Evolutionary conservation across 2,329 filamentous ascomycete genomes (phyloP).

Genomic region (Beauveria australis): DNA sequence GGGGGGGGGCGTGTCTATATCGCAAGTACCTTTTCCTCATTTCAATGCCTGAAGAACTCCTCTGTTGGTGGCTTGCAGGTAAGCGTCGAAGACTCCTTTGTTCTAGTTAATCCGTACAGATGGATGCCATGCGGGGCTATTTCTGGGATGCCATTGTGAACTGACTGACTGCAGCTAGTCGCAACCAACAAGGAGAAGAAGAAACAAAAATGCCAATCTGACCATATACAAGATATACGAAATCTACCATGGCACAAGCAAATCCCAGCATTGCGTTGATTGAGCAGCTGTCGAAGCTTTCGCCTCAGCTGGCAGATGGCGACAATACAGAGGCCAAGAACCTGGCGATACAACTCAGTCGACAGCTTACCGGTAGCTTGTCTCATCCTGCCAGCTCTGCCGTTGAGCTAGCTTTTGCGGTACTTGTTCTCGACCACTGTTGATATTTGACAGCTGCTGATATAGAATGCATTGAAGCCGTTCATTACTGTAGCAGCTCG

Average conservation of each 20-base stretch:
- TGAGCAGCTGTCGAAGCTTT: neutral
- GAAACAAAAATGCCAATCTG: neutral
- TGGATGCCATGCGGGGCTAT: neutral
- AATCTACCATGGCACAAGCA: neutral
- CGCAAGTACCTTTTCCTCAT: neutral
- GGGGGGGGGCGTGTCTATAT: neutral
- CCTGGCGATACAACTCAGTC: neutral
- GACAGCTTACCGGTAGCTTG: neutral
- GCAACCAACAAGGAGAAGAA: neutral
- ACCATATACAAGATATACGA: no score
- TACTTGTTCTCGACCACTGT: neutral
- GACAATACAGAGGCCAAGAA: neutral
- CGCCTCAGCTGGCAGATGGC: neutral
- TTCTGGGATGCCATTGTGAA: neutral
- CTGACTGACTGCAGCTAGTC: neutral
- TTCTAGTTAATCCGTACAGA: neutral
- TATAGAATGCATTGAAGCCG: neutral
- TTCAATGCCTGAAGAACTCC: neutral
- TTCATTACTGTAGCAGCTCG: constrained; percentile 1
- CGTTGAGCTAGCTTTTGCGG: neutral
- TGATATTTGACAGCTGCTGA: no score
- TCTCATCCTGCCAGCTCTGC: neutral
- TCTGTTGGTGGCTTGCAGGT: neutral
- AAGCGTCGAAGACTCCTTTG: neutral
- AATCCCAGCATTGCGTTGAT: neutral